Base-by-base conservation (phyloP, 2,329 filamentous ascomycete genomes). In the Mycosphaerella sp. region DNA sequence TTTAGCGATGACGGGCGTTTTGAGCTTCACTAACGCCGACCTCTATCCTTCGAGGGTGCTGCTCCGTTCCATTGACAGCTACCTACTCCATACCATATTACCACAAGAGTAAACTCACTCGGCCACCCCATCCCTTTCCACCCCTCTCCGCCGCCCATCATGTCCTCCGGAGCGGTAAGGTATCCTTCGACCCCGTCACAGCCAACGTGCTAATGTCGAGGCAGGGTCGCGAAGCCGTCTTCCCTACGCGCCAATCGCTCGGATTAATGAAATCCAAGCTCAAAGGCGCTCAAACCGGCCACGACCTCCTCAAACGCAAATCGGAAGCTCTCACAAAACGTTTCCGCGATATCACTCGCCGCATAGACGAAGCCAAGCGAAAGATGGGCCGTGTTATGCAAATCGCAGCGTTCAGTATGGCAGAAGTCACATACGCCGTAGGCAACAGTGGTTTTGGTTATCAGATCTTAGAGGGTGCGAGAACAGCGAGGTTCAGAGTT, bases 361-460 rank as follows among this genome's bases (percentile, higher is more conserved):
- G 93, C 66, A 98, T 98, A 72, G 91, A 98, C 75, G 93, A 98
- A 71, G 93, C 93, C 37, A 98, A 98, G 74, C 87, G 90, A 64
- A 98, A 98, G 77, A 98, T 98, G 91, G 93, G 93, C 52, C 82
- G 91, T 30, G 93, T 98, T 34, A 98, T 98, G 93, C 91, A 97
- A 71, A 95, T 98, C 66, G 93, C 93, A 36, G 90, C 93, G 41
- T 97, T 98, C 74, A 97, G 91, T 39, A 80, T 98, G 14, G 93
- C 93, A 54, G 93, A 97, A 74, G 93, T 98, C 50, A 95, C 89
- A 43, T 98, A 98, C 66, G 93, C 93, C 21, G 89, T 96, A 25
- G 93, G 93, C 57, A 89, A 91, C 64, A 87, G 62, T 37, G 68
- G 95, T 66, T 95, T 98, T 64, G 87, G 86, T 56, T 98, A 95